These are phyloP conservation scores for Tympanopsis confertula DNA, from an alignment of 2,329 filamentous ascomycete genomes.

Conservation along the genomic window DNA sequence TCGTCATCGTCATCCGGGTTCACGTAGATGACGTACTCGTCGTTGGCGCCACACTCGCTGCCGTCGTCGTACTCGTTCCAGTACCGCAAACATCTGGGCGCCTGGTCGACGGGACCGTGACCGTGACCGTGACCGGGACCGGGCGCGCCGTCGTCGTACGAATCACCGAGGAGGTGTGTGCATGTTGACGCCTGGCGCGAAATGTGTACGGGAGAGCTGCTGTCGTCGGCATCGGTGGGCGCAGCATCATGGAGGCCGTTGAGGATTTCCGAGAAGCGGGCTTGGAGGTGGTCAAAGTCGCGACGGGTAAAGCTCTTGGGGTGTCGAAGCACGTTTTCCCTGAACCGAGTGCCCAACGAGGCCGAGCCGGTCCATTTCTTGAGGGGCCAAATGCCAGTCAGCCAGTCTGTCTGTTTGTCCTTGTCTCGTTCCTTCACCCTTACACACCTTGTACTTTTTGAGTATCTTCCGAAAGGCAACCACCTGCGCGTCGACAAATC, in stretches of 20 bases:
- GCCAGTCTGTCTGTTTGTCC: too few species aligned
- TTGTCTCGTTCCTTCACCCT: too few species aligned
- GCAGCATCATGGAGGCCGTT: conserved; percentile 9
- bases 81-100: conserved; percentile 32
- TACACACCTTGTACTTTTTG: conserved; percentile 68
- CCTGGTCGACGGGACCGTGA: neutral
- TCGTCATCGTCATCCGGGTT: conserved; percentile 20
- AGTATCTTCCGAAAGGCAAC: conserved; percentile 72
- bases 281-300: conserved; percentile 38
- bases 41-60: conserved; percentile 41
- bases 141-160: neutral
- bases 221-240: conserved; percentile 17
- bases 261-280: conserved; percentile 12
- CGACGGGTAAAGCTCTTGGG: conserved; percentile 62
- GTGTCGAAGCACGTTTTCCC: conserved; percentile 49
- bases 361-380: conserved; percentile 74
- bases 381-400: too few species aligned
- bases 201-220: conserved; percentile 1
- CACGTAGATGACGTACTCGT: conserved; percentile 15
- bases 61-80: conserved; percentile 85
- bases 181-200: neutral
- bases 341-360: conserved; percentile 53
- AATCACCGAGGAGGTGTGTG: neutral
- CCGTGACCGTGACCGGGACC: neutral
- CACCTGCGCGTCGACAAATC: conserved; percentile 64